These are phyloP conservation scores for Gossypium gossypioides DNA, from an alignment of 441 rosid genomes.

Conservation along the genomic window DNA sequence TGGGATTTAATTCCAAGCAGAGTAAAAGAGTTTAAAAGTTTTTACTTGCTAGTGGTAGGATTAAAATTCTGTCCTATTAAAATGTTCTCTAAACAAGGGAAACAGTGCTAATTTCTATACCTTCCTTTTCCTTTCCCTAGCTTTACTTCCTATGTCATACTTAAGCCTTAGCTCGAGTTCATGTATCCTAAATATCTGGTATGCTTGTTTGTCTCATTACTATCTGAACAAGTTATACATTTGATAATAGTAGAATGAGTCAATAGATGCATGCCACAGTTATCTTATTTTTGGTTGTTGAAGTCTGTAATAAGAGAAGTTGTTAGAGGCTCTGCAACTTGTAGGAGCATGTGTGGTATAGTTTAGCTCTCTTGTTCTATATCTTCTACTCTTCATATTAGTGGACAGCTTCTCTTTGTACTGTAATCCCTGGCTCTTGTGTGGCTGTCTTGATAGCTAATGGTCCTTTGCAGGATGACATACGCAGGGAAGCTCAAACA, in stretches of 20 bases:
- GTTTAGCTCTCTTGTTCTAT: neutral
- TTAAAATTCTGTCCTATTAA: neutral
- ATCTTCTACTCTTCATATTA: neutral
- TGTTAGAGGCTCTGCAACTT: neutral
- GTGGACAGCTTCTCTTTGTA: neutral
- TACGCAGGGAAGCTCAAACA: constrained; percentile 91
- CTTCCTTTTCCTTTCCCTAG: neutral
- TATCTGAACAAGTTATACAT: neutral
- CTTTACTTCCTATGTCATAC: neutral
- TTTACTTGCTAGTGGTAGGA: neutral
- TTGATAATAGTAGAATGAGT: neutral
- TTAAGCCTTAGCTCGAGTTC: neutral
- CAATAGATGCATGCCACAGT: neutral
- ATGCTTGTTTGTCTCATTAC: neutral
- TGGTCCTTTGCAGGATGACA: constrained; percentile 60
- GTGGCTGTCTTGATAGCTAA: constrained; percentile 11
- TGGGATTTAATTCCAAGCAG: neutral
- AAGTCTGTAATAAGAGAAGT: neutral
- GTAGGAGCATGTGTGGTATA: neutral
- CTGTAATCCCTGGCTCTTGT: constrained; percentile 5
- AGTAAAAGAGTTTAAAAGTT: neutral
- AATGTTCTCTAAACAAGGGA: neutral
- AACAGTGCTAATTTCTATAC: neutral
- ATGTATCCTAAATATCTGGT: neutral
- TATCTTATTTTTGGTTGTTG: neutral